Conservation (phyloP, 2,329 filamentous ascomycete species). For the Fusarium tanahbumbuense region DNA sequence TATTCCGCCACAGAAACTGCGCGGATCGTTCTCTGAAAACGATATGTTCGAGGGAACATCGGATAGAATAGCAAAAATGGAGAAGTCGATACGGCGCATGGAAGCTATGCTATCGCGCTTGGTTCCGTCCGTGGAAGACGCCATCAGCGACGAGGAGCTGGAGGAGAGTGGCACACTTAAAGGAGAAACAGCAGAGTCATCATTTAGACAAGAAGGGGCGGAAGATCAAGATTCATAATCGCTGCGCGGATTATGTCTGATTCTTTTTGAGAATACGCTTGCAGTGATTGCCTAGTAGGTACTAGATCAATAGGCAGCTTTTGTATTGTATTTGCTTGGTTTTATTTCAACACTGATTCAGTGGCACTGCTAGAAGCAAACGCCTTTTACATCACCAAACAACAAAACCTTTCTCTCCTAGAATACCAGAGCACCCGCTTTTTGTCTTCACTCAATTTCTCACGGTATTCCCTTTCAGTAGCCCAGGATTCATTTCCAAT, state of each 20-base stretch:
- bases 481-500: not conserved
- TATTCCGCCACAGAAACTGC: constrained; percentile 59
- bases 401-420: not conserved
- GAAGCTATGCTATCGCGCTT: constrained; percentile 60
- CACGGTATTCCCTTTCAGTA: not conserved
- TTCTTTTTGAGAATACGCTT: constrained; percentile 1
- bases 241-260: constrained; percentile 14
- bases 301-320: constrained; percentile 3
- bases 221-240: constrained; percentile 13
- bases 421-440: not conserved
- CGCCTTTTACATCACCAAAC: not conserved
- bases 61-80: constrained; percentile 60
- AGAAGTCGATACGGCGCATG: constrained; percentile 61
- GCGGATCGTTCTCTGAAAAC: constrained; percentile 60
- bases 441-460: not conserved
- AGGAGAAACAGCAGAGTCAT: constrained; percentile 48
- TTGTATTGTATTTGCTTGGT: constrained; percentile 3
- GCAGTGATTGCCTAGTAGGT: not conserved
- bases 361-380: constrained; percentile 11
- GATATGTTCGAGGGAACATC: constrained; percentile 59
- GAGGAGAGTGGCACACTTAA: constrained; percentile 48
- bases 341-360: constrained; percentile 18
- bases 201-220: constrained; percentile 35
- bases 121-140: constrained; percentile 47
- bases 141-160: constrained; percentile 44